Evolutionary conservation across 2,329 filamentous ascomycete species (phyloP).

Genomic region (Cyphellophora attinorum): DNA sequence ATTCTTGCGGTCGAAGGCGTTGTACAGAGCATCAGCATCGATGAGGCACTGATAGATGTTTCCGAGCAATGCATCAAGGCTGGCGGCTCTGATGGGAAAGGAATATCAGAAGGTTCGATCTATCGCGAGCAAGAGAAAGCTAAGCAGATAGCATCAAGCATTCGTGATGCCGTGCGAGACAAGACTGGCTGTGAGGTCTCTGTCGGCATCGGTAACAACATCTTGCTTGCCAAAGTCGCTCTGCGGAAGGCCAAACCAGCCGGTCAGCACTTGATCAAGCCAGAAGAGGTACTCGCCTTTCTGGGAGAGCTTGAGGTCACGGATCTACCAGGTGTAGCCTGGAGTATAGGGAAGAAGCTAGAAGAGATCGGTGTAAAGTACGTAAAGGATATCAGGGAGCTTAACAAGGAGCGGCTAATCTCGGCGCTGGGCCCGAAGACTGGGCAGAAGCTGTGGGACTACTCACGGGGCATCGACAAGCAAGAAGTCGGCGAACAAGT

Average conservation of each 20-base stretch:
- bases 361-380: conserved; percentile 75
- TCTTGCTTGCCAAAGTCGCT: conserved; percentile 83
- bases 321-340: conserved; percentile 82
- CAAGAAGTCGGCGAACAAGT: conserved; percentile 78
- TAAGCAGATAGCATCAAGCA: conserved; percentile 55
- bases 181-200: conserved; percentile 82
- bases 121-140: conserved; percentile 71
- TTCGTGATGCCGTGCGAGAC: conserved; percentile 62
- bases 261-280: conserved; percentile 80
- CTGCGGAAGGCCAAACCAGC: conserved; percentile 88
- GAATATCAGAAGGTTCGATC: conserved; percentile 57
- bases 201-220: conserved; percentile 83
- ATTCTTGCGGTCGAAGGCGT: conserved; percentile 70
- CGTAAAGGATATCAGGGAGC: conserved; percentile 71
- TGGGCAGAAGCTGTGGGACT: conserved; percentile 82
- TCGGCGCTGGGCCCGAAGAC: conserved; percentile 80
- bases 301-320: conserved; percentile 70
- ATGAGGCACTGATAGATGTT: conserved; percentile 84
- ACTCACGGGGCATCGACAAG: conserved; percentile 76
- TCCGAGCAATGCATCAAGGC: conserved; percentile 59
- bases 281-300: conserved; percentile 66
- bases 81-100: conserved; percentile 56
- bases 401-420: conserved; percentile 66
- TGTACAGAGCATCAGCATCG: conserved; percentile 93
- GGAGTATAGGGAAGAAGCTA: conserved; percentile 77